Conservation (phyloP, 2,329 filamentous ascomycete species). For the Cercospora berteroae region DNA sequence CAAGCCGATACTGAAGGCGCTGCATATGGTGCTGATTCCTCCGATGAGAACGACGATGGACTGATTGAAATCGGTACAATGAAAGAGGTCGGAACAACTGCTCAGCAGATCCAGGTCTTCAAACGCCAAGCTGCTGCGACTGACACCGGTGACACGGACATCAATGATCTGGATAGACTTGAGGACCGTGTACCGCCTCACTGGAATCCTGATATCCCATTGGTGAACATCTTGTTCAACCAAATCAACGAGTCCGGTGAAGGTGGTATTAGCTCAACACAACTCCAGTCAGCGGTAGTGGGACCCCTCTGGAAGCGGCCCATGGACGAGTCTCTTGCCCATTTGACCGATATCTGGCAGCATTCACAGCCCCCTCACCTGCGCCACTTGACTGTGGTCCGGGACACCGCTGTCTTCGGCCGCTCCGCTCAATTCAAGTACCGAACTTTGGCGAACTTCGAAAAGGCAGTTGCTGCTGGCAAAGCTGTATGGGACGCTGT, state of each 20-base stretch:
- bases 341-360: constrained; percentile 57
- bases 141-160: constrained; percentile 22
- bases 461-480: constrained; percentile 52
- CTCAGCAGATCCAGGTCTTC: neutral
- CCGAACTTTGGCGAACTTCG: constrained; percentile 54
- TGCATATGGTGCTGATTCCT: neutral
- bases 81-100: constrained; percentile 7
- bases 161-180: constrained; percentile 14
- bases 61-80: constrained; percentile 10
- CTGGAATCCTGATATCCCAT: constrained; percentile 55
- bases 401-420: constrained; percentile 51
- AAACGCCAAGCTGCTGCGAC: neutral
- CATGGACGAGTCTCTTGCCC: constrained; percentile 52
- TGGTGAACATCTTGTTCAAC: constrained; percentile 55
- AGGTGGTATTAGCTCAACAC: constrained; percentile 50
- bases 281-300: constrained; percentile 39
- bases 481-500: constrained; percentile 56
- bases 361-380: constrained; percentile 58
- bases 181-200: constrained; percentile 45
- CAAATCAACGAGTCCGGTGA: constrained; percentile 48
- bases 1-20: constrained; percentile 3
- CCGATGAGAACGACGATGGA: constrained; percentile 9
- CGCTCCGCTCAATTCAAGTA: constrained; percentile 55
- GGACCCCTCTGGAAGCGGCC: constrained; percentile 56
- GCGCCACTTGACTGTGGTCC: constrained; percentile 56